Evolutionary conservation across 768 basidiomycete genomes (phyloP).

Genomic region (Rhodocollybia butyracea): DNA sequence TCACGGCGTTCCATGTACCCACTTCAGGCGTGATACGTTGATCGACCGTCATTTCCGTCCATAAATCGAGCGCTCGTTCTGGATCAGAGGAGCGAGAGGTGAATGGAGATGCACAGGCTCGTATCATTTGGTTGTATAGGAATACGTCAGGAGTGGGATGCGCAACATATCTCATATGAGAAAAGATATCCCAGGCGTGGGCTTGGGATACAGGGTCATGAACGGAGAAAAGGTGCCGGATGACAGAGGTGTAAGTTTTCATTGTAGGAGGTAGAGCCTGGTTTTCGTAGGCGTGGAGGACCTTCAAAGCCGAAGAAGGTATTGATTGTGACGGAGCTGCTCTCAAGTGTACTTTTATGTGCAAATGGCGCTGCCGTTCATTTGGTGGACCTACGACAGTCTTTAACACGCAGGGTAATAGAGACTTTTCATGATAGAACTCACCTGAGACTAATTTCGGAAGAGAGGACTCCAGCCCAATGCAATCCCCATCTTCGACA

Average conservation of each 20-base stretch:
- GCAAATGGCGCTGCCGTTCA: conserved; percentile 62
- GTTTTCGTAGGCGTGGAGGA: conserved; percentile 73
- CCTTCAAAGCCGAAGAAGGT: conserved; percentile 58
- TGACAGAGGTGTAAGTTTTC: conserved; percentile 68
- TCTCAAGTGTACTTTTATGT: conserved; percentile 65
- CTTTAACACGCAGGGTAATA: neutral
- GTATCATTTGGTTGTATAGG: conserved; percentile 85
- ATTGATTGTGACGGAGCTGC: conserved; percentile 44
- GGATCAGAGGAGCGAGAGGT: conserved; percentile 63
- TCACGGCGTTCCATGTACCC: conserved; percentile 77
- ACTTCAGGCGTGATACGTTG: conserved; percentile 57
- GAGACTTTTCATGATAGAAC: conserved; percentile 10
- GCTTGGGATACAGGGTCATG: conserved; percentile 54
- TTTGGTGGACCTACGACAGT: conserved; percentile 34
- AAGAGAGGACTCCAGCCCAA: conserved; percentile 43
- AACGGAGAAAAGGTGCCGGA: conserved; percentile 53
- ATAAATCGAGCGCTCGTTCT: conserved; percentile 89
- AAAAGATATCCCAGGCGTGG: conserved; percentile 91
- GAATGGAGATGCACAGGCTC: conserved; percentile 66
- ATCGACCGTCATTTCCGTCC: conserved; percentile 88
- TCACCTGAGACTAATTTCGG: conserved; percentile 41
- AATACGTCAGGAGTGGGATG: conserved; percentile 73
- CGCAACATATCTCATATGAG: conserved; percentile 95
- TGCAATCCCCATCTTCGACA: conserved; percentile 42
- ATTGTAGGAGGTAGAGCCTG: conserved; percentile 64